Conservation (phyloP, 192 early-diverging fungal genomes). For the Allomyces macrogynus region DNA sequence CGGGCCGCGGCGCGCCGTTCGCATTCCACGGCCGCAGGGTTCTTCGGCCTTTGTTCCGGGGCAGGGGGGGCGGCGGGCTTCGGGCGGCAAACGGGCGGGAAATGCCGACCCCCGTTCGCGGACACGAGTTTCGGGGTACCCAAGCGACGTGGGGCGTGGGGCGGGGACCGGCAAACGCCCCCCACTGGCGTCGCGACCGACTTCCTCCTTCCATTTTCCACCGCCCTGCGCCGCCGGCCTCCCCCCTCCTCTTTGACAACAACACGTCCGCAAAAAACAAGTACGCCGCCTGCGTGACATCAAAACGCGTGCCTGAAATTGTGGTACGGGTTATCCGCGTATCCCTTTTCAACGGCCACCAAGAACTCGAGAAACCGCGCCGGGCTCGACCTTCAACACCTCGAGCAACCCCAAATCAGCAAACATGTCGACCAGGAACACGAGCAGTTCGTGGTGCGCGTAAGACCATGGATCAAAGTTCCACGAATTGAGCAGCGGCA, state of each 20-base stretch:
- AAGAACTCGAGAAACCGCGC: background rate
- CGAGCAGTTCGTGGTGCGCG: background rate
- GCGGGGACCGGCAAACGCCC: background rate
- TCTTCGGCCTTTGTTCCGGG: too few relatives aligned
- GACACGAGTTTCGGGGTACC: too few relatives aligned
- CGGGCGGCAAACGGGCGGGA: too few relatives aligned
- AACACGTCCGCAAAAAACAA: background rate
- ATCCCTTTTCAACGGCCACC: background rate
- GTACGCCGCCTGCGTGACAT: background rate
- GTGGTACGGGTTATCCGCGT: background rate
- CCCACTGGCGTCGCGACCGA: too few relatives aligned
- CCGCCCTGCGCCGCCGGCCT: background rate
- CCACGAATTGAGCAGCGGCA: background rate
- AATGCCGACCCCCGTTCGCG: too few relatives aligned
- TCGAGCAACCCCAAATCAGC: background rate
- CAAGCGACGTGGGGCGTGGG: too few relatives aligned
- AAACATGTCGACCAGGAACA: background rate
- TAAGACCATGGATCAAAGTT: background rate
- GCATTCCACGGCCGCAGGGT: too few relatives aligned
- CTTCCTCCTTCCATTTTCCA: background rate
- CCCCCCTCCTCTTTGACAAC: background rate
- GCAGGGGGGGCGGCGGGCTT: too few relatives aligned
- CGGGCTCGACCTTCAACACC: background rate
- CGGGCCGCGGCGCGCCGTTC: too few relatives aligned
- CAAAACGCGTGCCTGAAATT: background rate